Percentiles rank a stretch among this genome's conserved stretches.
These are phyloP conservation scores for Lumnitzera littorea DNA, from an alignment of 345 rosid genomes.

Conservation along the genomic window DNA sequence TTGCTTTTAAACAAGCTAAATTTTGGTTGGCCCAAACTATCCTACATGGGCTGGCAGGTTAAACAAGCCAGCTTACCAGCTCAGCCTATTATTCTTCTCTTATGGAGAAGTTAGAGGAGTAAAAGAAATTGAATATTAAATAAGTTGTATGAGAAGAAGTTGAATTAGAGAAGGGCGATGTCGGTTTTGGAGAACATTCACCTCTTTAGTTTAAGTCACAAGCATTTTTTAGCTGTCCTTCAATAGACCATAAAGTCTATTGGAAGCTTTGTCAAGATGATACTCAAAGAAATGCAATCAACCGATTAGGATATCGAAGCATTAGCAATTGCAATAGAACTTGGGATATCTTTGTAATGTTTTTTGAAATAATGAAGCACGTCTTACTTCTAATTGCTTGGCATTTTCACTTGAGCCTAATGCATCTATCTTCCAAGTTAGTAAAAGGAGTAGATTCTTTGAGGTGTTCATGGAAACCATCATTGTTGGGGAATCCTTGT, in stretches of 20 bases:
- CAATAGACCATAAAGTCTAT: constrained; percentile 18
- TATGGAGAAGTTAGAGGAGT: constrained; percentile 30
- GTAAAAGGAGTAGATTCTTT: constrained; percentile 21
- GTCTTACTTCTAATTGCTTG: constrained; percentile 32
- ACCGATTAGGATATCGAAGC: constrained; percentile 29
- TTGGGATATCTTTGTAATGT: constrained; percentile 19
- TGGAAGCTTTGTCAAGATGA: constrained; percentile 20
- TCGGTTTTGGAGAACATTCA: constrained; percentile 41
- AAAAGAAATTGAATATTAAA: constrained; percentile 28
- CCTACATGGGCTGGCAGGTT: too few relatives aligned
- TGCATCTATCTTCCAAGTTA: constrained; percentile 29
- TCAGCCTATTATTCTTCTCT: too few relatives aligned
- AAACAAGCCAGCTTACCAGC: too few relatives aligned
- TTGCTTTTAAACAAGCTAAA: too few relatives aligned
- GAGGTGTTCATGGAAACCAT: constrained; percentile 34
- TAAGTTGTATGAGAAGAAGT: constrained; percentile 39
- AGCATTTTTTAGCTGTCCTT: constrained; percentile 12
- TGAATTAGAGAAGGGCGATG: constrained; percentile 44
- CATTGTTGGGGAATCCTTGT: constrained; percentile 3
- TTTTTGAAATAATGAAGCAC: constrained; percentile 27
- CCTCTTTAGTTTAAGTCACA: constrained; percentile 9
- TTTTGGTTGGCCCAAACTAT: too few relatives aligned
- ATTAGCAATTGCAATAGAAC: constrained; percentile 19
- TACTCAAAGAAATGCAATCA: constrained; percentile 24
- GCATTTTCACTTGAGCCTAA: constrained; percentile 20